Evolutionary conservation across 2,329 filamentous ascomycete species (phyloP).

Genomic region (Monosporascus sp.): DNA sequence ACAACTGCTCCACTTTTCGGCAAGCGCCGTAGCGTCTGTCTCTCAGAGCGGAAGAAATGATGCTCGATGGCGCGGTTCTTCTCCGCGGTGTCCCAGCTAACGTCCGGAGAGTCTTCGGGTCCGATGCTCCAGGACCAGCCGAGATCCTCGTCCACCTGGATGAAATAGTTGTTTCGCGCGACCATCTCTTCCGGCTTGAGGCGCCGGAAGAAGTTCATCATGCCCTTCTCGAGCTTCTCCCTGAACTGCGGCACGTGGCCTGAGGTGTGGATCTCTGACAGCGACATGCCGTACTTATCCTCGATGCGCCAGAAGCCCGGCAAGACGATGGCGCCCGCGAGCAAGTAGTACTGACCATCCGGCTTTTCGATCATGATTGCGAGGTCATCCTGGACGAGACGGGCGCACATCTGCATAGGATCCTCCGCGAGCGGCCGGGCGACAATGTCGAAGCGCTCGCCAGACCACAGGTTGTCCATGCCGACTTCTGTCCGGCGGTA

Average conservation of each 20-base stretch:
- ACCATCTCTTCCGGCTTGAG: constrained; percentile 61
- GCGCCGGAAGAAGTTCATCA: constrained; percentile 61
- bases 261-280: constrained; percentile 74
- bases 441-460: constrained; percentile 65
- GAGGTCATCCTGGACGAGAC: constrained; percentile 75
- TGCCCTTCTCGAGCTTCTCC: constrained; percentile 29
- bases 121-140: constrained; percentile 76
- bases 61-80: constrained; percentile 67
- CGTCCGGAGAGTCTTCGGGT: constrained; percentile 56
- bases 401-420: constrained; percentile 68
- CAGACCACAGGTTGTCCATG: constrained; percentile 65
- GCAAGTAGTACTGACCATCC: constrained; percentile 76
- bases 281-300: constrained; percentile 75
- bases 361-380: constrained; percentile 74
- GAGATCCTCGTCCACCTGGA: constrained; percentile 75
- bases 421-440: constrained; percentile 64
- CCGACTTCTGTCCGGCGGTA: constrained; percentile 59
- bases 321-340: constrained; percentile 69
- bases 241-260: constrained; percentile 54
- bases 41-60: constrained; percentile 72
- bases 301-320: constrained; percentile 78
- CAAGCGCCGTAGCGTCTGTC: constrained; percentile 62
- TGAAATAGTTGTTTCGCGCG: constrained; percentile 75
- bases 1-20: constrained; percentile 53
- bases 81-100: constrained; percentile 71